Base-by-base conservation (phyloP, 2,329 filamentous ascomycete species). In the Colletotrichum aenigma region DNA sequence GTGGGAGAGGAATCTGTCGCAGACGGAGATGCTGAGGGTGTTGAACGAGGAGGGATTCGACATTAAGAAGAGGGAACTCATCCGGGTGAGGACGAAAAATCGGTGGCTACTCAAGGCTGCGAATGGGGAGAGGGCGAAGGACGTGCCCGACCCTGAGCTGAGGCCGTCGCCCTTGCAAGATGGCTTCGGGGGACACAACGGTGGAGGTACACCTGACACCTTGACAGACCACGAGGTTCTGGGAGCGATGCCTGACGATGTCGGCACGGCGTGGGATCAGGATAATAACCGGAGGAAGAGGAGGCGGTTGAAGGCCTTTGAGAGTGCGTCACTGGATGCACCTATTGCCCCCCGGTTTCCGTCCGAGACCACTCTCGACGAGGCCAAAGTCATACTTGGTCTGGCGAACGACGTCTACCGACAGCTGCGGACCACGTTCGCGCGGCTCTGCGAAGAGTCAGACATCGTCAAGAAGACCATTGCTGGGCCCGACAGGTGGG, bases 301-400 rank as follows among this genome's bases (percentile, higher is more conserved):
- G 7, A 75, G 77, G 21, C 66, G 72, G 34, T 65, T 67, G 56
- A 74, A 66, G 61, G 61, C 67, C 24, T 62, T 66, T 43, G 76
- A 78, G 48, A 80, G 78, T 77, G 89, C 93, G 62, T 93, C 92
- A 70, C 89, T 91, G 79, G 93, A 95, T 81, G 91, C 91, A 8
- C 89, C 92, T 2, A 91, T 92, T 6, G 91, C 93, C 24, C 92
- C 93, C 16, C 91, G 95, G 26, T 97, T 95, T 77, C 94, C 94
- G 1, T 96, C 94, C 1, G 95, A 97, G 83, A 96, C 94, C 15
- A 96, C 94, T 0, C 90, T 97, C 74, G 93, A 95, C 78, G 94
- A 96, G 83, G 93, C 93, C 80, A 95, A 95, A 81, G 88, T 89
- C 15, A 93, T 93, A 75, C 86, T 97, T 32, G 87, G 86, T 48